These are phyloP conservation scores for Vigna hirtella DNA, from an alignment of 306 rosid genomes.

Conservation along the genomic window DNA sequence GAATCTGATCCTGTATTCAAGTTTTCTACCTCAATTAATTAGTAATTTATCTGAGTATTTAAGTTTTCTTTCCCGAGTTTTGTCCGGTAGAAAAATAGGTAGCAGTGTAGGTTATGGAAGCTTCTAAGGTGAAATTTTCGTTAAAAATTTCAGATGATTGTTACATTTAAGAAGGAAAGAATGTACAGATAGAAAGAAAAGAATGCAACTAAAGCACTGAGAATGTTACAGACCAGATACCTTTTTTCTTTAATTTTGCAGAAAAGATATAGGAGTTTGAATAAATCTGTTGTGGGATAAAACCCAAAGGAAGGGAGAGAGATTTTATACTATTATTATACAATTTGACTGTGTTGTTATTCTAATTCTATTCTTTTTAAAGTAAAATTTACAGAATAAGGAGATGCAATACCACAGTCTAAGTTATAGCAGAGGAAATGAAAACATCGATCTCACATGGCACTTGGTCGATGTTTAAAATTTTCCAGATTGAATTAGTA, in stretches of 20 bases:
- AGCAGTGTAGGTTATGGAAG: neutral
- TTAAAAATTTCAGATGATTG: conserved; percentile 5
- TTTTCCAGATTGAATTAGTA: neutral
- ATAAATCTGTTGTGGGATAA: conserved; percentile 1
- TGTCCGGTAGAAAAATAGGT: neutral
- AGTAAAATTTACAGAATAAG: neutral
- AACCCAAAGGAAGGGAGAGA: neutral
- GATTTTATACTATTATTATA: neutral
- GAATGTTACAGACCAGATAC: neutral
- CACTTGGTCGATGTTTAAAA: neutral
- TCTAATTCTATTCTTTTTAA: neutral
- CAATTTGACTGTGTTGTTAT: neutral
- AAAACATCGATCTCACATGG: neutral
- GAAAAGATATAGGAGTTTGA: neutral
- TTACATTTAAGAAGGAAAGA: conserved; percentile 27
- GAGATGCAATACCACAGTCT: neutral
- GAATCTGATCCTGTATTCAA: neutral
- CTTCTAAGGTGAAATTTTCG: conserved; percentile 10
- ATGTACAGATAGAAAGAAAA: conserved; percentile 3
- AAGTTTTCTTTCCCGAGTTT: no score
- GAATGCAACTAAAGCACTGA: conserved; percentile 26
- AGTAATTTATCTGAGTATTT: neutral
- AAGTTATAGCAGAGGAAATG: neutral
- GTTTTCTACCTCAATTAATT: no score
- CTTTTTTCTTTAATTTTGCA: conserved; percentile 6